Evolutionary conservation across 2,329 filamentous ascomycete species (phyloP).

Genomic region (Fusarium beomiforme): DNA sequence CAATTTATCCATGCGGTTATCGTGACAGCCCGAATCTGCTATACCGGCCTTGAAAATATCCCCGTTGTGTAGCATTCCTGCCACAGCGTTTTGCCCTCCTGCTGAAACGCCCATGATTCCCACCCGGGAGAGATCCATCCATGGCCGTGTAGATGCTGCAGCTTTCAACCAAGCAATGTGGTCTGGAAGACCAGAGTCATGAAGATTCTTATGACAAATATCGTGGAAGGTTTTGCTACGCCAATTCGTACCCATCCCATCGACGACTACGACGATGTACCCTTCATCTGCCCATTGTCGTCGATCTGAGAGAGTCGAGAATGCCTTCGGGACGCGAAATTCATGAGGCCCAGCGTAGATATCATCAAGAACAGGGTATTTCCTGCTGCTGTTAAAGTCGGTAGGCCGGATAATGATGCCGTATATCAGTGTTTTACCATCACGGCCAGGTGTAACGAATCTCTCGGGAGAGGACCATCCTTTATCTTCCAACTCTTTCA

Average conservation of each 20-base stretch:
- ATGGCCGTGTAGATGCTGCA: conserved; percentile 41
- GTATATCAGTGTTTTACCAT: conserved; percentile 40
- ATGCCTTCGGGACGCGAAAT: conserved; percentile 41
- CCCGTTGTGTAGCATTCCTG: conserved; percentile 42
- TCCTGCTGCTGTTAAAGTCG: conserved; percentile 37
- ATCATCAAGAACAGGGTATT: conserved; percentile 44
- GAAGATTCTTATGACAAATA: conserved; percentile 44
- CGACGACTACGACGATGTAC: conserved; percentile 44
- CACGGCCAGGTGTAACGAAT: conserved; percentile 41
- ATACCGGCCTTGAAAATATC: conserved; percentile 45
- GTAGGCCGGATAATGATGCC: conserved; percentile 42
- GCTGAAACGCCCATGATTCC: conserved; percentile 45
- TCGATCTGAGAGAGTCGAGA: conserved; percentile 24
- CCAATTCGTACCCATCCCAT: conserved; percentile 48
- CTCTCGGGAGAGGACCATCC: conserved; percentile 36
- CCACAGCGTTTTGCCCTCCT: conserved; percentile 45
- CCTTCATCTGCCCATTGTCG: conserved; percentile 43
- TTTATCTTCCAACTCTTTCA: conserved; percentile 5
- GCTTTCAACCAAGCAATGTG: conserved; percentile 45
- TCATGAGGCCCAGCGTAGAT: conserved; percentile 46
- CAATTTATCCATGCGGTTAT: conserved; percentile 46
- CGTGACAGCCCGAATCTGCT: conserved; percentile 45
- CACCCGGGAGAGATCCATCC: conserved; percentile 44
- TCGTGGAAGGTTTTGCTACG: conserved; percentile 46
- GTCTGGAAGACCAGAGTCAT: conserved; percentile 44